Percentiles rank a stretch among this genome's conserved stretches.
These are phyloP conservation scores for Lentinula raphanica DNA, from an alignment of 768 basidiomycete genomes.

Conservation along the genomic window DNA sequence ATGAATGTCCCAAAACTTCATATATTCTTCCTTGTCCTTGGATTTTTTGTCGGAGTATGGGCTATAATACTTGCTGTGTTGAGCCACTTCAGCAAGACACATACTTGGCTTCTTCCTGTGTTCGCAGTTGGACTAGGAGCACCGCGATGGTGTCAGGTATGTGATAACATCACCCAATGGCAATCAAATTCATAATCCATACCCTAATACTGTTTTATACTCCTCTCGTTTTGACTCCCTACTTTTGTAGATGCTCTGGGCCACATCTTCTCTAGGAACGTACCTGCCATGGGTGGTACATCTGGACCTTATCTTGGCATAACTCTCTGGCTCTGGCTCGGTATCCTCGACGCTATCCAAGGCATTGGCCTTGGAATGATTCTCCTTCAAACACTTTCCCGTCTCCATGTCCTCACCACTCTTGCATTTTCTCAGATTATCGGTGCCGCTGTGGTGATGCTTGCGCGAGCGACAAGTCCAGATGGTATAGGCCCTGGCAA, in stretches of 20 bases:
- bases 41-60: slow-evolving; percentile 90
- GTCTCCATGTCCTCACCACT: slow-evolving; percentile 91
- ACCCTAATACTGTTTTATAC: no score
- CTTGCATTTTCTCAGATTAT: slow-evolving; percentile 88
- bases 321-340: slow-evolving; percentile 91
- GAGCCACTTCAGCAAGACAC: slow-evolving; percentile 85
- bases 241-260: slow-evolving; percentile 74
- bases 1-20: slow-evolving; percentile 79
- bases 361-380: slow-evolving; percentile 94
- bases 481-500: slow-evolving; percentile 83
- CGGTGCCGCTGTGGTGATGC: slow-evolving; percentile 86
- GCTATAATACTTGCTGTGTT: slow-evolving; percentile 65
- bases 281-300: slow-evolving; percentile 88
- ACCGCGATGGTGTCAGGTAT: slow-evolving; percentile 89
- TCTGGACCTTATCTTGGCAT: slow-evolving; percentile 87
- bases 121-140: slow-evolving; percentile 94
- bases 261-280: slow-evolving; percentile 86
- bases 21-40: slow-evolving; percentile 72
- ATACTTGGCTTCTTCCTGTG: slow-evolving; percentile 92
- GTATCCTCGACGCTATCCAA: slow-evolving; percentile 90
- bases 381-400: slow-evolving; percentile 84
- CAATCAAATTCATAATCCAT: no score
- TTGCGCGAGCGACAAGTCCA: slow-evolving; percentile 87
- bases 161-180: no score
- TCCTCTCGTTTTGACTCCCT: no score